These are phyloP conservation scores for Rubia yunnanensis DNA, from an alignment of 257 asterid species.

Conservation along the genomic window DNA sequence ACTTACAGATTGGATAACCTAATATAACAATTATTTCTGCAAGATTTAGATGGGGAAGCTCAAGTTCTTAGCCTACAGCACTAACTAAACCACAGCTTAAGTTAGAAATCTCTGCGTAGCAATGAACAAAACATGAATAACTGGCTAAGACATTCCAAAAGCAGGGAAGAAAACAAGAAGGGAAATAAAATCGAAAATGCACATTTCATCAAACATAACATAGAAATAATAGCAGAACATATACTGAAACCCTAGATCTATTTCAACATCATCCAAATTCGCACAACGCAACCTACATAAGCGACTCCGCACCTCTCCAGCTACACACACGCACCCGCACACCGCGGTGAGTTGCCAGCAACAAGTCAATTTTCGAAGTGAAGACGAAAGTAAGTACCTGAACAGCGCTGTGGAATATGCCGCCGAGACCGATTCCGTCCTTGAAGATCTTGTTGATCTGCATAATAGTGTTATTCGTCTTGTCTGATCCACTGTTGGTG, in stretches of 20 bases:
- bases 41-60: not conserved
- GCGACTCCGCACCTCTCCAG: not conserved
- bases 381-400: conserved; percentile 40
- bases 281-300: not conserved
- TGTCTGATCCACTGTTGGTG: conserved; percentile 82
- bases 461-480: conserved; percentile 82
- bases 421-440: conserved; percentile 97
- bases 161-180: not conserved
- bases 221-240: not conserved
- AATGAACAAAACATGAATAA: not conserved
- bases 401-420: conserved; percentile 97
- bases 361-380: not conserved
- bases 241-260: conserved; percentile 29
- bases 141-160: not conserved
- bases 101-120: not conserved
- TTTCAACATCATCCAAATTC: not conserved
- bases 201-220: not conserved
- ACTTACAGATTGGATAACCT: not conserved
- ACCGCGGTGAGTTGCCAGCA: not conserved
- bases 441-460: conserved; percentile 96
- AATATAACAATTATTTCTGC: not conserved
- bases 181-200: not conserved
- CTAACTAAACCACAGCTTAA: not conserved
- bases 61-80: not conserved
- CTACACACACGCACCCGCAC: not conserved